A percentile compares a stretch with the other conserved stretches of the same genome.
Evolutionary conservation across 345 rosid species (phyloP).

Genomic region (Lumnitzera racemosa): DNA sequence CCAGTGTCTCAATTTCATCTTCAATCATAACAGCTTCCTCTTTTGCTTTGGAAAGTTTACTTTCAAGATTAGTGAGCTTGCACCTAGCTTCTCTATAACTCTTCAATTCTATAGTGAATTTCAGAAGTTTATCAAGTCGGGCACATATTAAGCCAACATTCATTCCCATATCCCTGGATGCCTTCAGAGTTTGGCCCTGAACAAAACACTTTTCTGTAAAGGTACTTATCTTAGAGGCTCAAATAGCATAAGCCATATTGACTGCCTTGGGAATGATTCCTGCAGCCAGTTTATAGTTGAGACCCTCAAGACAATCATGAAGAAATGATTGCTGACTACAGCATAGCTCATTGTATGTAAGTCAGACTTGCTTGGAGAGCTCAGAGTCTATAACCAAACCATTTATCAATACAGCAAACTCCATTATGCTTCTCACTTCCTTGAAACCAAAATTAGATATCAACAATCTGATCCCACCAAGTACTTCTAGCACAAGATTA

Average conservation of each 20-base stretch:
- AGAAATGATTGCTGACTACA: slow-evolving; percentile 30
- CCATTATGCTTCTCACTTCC: slow-evolving; percentile 14
- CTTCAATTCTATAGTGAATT: slow-evolving; percentile 18
- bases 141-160: slow-evolving; percentile 32
- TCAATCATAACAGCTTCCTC: slow-evolving; percentile 16
- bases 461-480: slow-evolving; percentile 9
- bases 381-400: slow-evolving; percentile 25
- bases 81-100: slow-evolving; percentile 13
- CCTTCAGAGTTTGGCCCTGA: slow-evolving; percentile 42
- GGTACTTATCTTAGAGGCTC: slow-evolving; percentile 23
- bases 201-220: slow-evolving; percentile 19
- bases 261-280: slow-evolving; percentile 41
- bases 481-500: slow-evolving; percentile 5
- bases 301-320: slow-evolving; percentile 29
- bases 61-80: slow-evolving; percentile 22
- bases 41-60: slow-evolving; percentile 14
- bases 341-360: slow-evolving; percentile 34
- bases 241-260: slow-evolving; percentile 37
- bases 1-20: slow-evolving; percentile 20
- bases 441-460: slow-evolving; percentile 15
- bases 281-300: slow-evolving; percentile 33
- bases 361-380: slow-evolving; percentile 25
- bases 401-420: slow-evolving; percentile 23
- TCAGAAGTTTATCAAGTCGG: slow-evolving; percentile 25
- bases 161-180: slow-evolving; percentile 42